Conservation (phyloP, 1,139 yeast genomes). For the Sugiyamaella xylanicola region DNA sequence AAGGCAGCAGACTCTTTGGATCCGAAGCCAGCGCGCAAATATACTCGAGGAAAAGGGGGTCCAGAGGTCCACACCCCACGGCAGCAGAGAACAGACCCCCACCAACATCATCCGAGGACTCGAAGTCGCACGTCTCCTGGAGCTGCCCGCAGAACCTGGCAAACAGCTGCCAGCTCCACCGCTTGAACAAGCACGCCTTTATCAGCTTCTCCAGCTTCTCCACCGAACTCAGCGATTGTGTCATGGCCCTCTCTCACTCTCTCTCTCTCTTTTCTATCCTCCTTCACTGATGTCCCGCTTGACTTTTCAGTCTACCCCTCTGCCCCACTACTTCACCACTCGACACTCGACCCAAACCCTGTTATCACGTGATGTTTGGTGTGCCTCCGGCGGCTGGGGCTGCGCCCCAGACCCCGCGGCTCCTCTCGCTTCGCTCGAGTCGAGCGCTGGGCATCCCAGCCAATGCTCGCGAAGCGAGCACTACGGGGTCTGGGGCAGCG, state of each 20-base stretch:
- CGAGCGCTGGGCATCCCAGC: no score
- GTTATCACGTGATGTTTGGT: not conserved
- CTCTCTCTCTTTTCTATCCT: not conserved
- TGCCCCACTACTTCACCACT: not conserved
- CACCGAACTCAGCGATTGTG: slow-evolving; percentile 18
- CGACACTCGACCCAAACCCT: not conserved
- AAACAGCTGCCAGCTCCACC: slow-evolving; percentile 33
- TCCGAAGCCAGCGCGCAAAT: slow-evolving; percentile 37
- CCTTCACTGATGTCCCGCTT: no score
- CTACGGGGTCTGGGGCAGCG: not conserved
- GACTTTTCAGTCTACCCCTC: no score
- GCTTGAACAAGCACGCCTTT: slow-evolving; percentile 29
- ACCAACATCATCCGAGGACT: not conserved
- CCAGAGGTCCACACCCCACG: slow-evolving; percentile 23
- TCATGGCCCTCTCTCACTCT: slow-evolving; percentile 10
- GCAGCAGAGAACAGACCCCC: slow-evolving; percentile 1
- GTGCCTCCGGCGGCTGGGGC: no score
- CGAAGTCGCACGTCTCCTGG: slow-evolving; percentile 34
- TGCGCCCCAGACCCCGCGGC: not conserved
- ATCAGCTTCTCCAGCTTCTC: slow-evolving; percentile 31
- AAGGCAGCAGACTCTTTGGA: slow-evolving; percentile 33
- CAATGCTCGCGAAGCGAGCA: no score
- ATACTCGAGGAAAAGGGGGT: slow-evolving; percentile 41
- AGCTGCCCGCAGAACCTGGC: slow-evolving; percentile 39
- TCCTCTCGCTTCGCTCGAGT: no score